Evolutionary conservation across 1,139 yeast genomes (phyloP), one percentile per base, ranked within the genome.

Genomic region (Arxiozyma telluris): DNA sequence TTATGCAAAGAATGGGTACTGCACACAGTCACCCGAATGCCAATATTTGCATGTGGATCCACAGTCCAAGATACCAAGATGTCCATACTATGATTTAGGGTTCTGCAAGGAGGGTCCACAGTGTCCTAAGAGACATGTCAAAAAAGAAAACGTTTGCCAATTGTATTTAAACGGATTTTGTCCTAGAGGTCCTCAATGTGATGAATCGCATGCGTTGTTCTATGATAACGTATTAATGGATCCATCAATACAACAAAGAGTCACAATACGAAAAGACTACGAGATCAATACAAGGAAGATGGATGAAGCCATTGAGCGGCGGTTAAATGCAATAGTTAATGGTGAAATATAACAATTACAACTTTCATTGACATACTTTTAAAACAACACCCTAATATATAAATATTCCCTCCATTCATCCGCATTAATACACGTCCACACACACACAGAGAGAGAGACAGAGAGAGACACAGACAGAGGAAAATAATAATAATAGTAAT

Each of bases 1-100:
- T 68, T 91, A 80, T 70, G 79, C 89, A 55, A 83, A 87, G 69
- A 90, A 89, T 67, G 98, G 98, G 7, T 86, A 80, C 66, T 94
- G 98, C 70, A 87, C 96, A 11, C 97, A 91, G 50, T 81, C 93
- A 0, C 95, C 96, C 1, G 99, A 94, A 66, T 94, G 99, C 67
- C 81, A 90, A 54, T 93, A 90, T 69, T 76, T 88, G 53, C 99
- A 94, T 69, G 83, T 91, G 27, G 97, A 90, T 67, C 97, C 97
- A 4, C 84, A 82, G 64, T 81, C 84, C 63, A 88, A 87, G 69
- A 83, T 90, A 23, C 96, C 97, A 0, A 87, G 85, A 57, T 93
- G 99, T 66, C 79, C 79, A 50, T 86, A 86, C 64, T 93, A 90
- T 68, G 83, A 84, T 54, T 76, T 81, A 62, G 99, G 98, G 0